Evolutionary conservation across 495 filamentous ascomycete species (phyloP), one percentile per base, ranked within the genome.

Genomic region (Penicillium alfredii): DNA sequence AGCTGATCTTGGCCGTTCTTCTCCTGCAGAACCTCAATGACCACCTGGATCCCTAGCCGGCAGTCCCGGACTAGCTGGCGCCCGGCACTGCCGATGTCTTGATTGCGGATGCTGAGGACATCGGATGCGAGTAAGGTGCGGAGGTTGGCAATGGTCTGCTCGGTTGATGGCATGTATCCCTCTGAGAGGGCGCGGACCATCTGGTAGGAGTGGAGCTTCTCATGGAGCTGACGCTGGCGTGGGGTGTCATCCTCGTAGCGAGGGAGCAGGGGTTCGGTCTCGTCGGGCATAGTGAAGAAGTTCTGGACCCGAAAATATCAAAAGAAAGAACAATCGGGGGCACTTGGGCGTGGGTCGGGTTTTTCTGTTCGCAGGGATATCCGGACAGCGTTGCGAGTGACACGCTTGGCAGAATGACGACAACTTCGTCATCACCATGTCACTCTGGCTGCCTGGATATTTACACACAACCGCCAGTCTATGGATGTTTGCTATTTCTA

Each of bases 181-280:
- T 88, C 78, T 10, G 76, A 74, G 10, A 97, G 58, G 40, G 90
- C 90, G 29, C 86, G 75, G 18, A 85, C 44, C 86, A 94, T 92
- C 66, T 94, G 88, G 56, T 94, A 95, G 37, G 78, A 80, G 61
- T 94, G 90, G 39, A 95, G 71, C 64, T 94, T 95, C 55, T 84
- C 77, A 51, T 88, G 86, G 27, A 89, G 67, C 33, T 72, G 65
- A 20, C 81, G 72, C 69, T 95, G 87, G 32, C 86, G 68, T 14
- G 71, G 60, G 6, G 88, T 94, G 46, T 89, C 85, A 58, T 92
- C 82, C 42, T 81, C 72, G 63, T 95, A 94, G 44, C 79, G 81
- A 47, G 88, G 81, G 19, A 95, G 78, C 18, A 95, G 72, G 26
- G 88, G 86, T 44, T 89, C 75, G 12, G 72, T 79, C 44, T 86